phyloP scores from a whole-genome alignment of 1,139 yeast species.

The Yamadazyma sp. region DNA sequence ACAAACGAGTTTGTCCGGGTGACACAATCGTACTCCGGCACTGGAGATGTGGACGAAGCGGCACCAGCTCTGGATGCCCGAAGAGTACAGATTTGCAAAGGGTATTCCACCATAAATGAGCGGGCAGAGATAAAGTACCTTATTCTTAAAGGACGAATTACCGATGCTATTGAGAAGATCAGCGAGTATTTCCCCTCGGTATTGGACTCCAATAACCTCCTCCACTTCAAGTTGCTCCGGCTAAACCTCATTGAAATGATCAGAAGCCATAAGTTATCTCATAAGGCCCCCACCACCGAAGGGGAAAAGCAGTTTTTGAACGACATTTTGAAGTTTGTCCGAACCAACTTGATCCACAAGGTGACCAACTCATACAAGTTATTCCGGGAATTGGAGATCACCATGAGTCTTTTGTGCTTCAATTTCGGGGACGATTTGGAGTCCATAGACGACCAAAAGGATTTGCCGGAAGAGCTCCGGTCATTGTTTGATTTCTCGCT shows the following conservation, averaged over 20 bases:
- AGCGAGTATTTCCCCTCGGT: slow-evolving; percentile 53
- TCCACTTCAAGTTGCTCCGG: slow-evolving; percentile 64
- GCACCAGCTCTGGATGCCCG: too few relatives aligned
- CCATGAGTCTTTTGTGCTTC: slow-evolving; percentile 69
- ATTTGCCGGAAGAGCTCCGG: slow-evolving; percentile 53
- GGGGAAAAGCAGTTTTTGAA: slow-evolving; percentile 52
- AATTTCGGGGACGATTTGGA: slow-evolving; percentile 37
- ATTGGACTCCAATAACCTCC: slow-evolving; percentile 51
- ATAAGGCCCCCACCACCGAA: slow-evolving; percentile 20
- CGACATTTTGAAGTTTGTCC: slow-evolving; percentile 58
- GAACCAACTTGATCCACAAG: slow-evolving; percentile 58
- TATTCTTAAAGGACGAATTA: slow-evolving; percentile 51
- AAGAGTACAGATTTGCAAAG: slow-evolving; percentile 21
- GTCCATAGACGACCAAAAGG: slow-evolving; percentile 36
- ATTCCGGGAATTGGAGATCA: slow-evolving; percentile 63
- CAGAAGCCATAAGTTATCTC: slow-evolving; percentile 41
- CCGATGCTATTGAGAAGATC: slow-evolving; percentile 46
- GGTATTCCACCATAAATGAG: slow-evolving; percentile 47
- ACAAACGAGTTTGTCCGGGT: slow-evolving; percentile 5
- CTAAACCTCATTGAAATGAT: slow-evolving; percentile 67
- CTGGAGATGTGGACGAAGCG: not conserved
- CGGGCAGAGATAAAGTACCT: slow-evolving; percentile 49
- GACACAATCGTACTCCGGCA: slow-evolving; percentile 3
- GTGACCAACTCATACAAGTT: slow-evolving; percentile 51
- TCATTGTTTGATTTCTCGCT: slow-evolving; percentile 52